phyloP scores from a whole-genome alignment of 2,329 filamentous ascomycete genomes.

The Fusarium paranaense region DNA sequence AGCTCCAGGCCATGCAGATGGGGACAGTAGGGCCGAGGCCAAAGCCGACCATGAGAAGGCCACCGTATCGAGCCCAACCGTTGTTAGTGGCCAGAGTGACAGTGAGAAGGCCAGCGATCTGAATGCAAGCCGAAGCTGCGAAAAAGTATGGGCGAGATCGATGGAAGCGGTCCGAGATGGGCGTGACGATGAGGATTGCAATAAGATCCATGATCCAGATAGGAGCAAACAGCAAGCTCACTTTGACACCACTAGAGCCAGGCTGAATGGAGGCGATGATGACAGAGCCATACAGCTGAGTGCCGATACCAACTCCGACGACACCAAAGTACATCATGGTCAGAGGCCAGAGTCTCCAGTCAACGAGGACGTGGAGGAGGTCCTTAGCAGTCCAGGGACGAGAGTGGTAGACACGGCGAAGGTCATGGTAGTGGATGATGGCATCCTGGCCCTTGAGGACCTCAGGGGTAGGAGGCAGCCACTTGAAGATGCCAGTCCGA shows the following conservation, averaged over 20 bases:
- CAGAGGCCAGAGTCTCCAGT: constrained; percentile 91
- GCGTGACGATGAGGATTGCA: constrained; percentile 86
- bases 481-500: constrained; percentile 67
- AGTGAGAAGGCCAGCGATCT: constrained; percentile 83
- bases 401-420: constrained; percentile 83
- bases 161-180: constrained; percentile 89
- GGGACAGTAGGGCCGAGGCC: constrained; percentile 91
- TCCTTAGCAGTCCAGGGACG: constrained; percentile 80
- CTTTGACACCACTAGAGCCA: constrained; percentile 75
- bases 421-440: constrained; percentile 82
- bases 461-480: constrained; percentile 76
- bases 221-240: constrained; percentile 87
- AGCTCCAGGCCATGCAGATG: constrained; percentile 94
- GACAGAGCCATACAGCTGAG: constrained; percentile 87
- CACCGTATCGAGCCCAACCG: constrained; percentile 87
- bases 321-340: constrained; percentile 95
- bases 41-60: constrained; percentile 90
- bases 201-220: constrained; percentile 96
- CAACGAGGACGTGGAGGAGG: constrained; percentile 76
- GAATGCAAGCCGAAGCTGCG: constrained; percentile 77
- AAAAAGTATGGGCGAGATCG: constrained; percentile 84
- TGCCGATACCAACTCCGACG: constrained; percentile 90
- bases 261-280: constrained; percentile 86
- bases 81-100: constrained; percentile 79
- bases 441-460: constrained; percentile 83